Percentiles rank a stretch among this genome's conserved stretches.
These are phyloP conservation scores for Postia placenta DNA, from an alignment of 768 basidiomycete genomes.

Conservation along the genomic window DNA sequence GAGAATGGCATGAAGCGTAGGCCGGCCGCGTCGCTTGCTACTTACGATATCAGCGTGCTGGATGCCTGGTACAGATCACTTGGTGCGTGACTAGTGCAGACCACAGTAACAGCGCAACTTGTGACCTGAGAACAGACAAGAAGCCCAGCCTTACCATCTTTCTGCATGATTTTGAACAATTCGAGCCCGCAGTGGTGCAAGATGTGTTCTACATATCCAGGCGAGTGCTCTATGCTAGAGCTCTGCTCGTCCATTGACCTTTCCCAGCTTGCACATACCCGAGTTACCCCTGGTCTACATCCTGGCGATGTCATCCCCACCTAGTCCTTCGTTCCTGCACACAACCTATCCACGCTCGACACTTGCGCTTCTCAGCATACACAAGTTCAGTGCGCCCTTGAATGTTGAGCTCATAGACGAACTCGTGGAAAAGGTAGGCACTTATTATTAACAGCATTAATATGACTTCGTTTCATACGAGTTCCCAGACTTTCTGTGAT, in stretches of 20 bases:
- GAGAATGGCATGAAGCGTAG: conserved; percentile 28
- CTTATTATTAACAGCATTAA: neutral
- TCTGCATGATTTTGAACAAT: conserved; percentile 71
- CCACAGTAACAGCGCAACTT: neutral
- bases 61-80: conserved; percentile 45
- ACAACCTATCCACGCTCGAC: conserved; percentile 53
- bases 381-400: conserved; percentile 43
- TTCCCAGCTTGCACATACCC: conserved; percentile 42
- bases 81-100: conserved; percentile 7
- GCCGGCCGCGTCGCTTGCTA: conserved; percentile 45
- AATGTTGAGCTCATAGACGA: conserved; percentile 45
- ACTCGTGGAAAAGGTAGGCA: conserved; percentile 46
- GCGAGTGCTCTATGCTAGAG: conserved; percentile 25
- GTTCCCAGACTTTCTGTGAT: conserved; percentile 58
- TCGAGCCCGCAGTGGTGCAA: conserved; percentile 55
- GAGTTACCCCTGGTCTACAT: conserved; percentile 61
- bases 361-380: conserved; percentile 50
- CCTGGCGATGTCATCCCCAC: conserved; percentile 52
- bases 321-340: conserved; percentile 45
- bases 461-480: neutral
- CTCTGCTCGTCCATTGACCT: neutral
- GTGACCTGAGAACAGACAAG: conserved; percentile 2
- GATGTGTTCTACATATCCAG: conserved; percentile 72
- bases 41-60: conserved; percentile 56
- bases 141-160: conserved; percentile 45